Conservation (phyloP, 495 filamentous ascomycete species). For the Glonium stellatum region DNA sequence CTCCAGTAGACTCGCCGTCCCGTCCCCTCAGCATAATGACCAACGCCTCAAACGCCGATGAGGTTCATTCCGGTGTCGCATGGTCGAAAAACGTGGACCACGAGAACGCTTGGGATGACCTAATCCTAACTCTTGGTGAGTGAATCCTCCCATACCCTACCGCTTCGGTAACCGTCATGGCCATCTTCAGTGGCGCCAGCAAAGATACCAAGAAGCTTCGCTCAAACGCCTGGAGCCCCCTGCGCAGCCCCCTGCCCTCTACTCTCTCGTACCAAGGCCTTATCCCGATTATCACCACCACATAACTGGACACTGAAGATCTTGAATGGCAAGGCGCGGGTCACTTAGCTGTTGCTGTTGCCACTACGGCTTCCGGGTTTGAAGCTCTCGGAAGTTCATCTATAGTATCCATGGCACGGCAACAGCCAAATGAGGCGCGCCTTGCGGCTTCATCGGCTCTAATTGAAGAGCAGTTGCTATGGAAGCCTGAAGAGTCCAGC, state of each 20-base stretch:
- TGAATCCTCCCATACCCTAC: background rate
- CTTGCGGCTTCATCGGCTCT: too few relatives aligned
- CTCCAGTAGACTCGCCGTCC: conserved; percentile 13
- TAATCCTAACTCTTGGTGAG: conserved; percentile 26
- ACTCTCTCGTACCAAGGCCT: background rate
- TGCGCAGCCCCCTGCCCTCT: background rate
- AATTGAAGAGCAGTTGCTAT: too few relatives aligned
- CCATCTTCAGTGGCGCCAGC: conserved; percentile 12
- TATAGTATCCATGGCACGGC: too few relatives aligned
- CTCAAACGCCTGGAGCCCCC: background rate
- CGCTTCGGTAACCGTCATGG: background rate
- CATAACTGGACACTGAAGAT: too few relatives aligned
- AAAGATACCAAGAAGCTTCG: background rate
- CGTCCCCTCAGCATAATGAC: conserved; percentile 22
- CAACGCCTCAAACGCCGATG: conserved; percentile 14
- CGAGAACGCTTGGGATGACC: conserved; percentile 27
- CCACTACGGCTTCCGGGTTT: too few relatives aligned
- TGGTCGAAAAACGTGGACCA: conserved; percentile 18
- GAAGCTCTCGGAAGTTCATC: too few relatives aligned
- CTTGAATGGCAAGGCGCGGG: too few relatives aligned
- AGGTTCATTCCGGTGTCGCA: conserved; percentile 8
- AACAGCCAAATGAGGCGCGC: too few relatives aligned
- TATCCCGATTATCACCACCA: conserved; percentile 5
- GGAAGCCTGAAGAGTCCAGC: too few relatives aligned
- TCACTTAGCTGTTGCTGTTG: too few relatives aligned